These are phyloP conservation scores for Cladosporium sp. DNA, from an alignment of 2,329 filamentous ascomycete genomes.

Conservation along the genomic window DNA sequence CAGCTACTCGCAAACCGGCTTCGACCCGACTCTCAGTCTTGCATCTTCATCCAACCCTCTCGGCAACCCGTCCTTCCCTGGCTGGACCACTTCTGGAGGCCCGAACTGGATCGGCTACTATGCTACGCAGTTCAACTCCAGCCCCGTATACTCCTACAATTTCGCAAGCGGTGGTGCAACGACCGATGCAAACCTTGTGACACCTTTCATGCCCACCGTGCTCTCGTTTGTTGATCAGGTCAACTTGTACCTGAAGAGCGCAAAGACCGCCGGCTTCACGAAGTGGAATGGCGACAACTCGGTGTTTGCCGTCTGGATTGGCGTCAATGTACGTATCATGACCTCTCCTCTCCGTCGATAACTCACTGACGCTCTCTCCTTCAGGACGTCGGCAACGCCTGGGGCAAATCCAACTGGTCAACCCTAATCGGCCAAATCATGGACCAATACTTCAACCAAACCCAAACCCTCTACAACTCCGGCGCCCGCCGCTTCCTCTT, in stretches of 20 bases:
- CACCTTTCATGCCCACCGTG: conserved; percentile 52
- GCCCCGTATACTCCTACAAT: conserved; percentile 52
- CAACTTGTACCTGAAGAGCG: conserved; percentile 41
- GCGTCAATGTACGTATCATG: conserved; percentile 46
- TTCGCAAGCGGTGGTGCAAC: conserved; percentile 51
- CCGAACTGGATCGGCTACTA: conserved; percentile 59
- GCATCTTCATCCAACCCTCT: conserved; percentile 58
- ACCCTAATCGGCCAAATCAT: conserved; percentile 39
- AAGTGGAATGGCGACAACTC: conserved; percentile 49
- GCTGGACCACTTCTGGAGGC: conserved; percentile 39
- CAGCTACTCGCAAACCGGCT: conserved; percentile 62
- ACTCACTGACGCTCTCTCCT: neutral
- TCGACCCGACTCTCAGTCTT: conserved; percentile 53
- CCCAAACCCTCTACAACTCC: conserved; percentile 45
- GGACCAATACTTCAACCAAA: conserved; percentile 38
- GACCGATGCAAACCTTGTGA: conserved; percentile 49
- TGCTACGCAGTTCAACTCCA: conserved; percentile 47
- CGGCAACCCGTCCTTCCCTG: conserved; percentile 60
- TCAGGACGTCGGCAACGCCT: conserved; percentile 52
- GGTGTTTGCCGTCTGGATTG: conserved; percentile 42
- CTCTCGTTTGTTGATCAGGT: conserved; percentile 56
- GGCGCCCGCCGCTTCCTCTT: conserved; percentile 54
- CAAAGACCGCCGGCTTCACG: conserved; percentile 17
- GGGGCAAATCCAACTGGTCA: conserved; percentile 41
- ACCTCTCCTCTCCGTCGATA: neutral